These are phyloP conservation scores for Globisporangium solare DNA, from an alignment of 352 stramenopile species.

Conservation along the genomic window DNA sequence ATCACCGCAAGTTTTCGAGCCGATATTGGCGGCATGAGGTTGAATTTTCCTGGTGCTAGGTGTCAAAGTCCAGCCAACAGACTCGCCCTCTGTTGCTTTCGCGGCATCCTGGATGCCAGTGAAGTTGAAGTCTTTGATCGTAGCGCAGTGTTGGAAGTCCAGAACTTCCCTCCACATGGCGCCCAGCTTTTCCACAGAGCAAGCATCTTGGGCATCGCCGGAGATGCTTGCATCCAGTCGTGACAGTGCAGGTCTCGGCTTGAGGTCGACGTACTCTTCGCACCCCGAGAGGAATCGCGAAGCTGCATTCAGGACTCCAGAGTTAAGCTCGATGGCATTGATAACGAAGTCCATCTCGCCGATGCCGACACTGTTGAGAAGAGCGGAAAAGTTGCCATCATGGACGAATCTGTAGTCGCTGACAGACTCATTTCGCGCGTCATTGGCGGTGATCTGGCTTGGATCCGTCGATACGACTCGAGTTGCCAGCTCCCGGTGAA, in stretches of 20 bases:
- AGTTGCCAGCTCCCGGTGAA: constrained; percentile 4
- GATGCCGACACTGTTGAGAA: not conserved
- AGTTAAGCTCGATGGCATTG: constrained; percentile 1
- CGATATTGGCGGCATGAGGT: not conserved
- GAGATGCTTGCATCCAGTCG: not conserved
- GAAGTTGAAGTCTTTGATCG: not conserved
- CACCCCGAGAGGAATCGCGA: constrained; percentile 9
- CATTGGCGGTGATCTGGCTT: not conserved
- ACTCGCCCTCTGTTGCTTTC: not conserved
- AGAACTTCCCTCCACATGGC: not conserved
- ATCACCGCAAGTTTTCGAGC: not conserved
- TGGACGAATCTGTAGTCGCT: not conserved
- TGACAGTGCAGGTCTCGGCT: constrained; percentile 1
- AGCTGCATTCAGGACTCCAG: constrained; percentile 2
- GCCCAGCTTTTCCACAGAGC: not conserved
- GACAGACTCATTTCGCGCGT: not conserved
- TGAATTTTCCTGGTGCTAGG: not conserved
- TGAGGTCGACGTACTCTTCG: not conserved
- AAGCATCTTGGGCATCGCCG: not conserved
- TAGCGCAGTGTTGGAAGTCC: not conserved
- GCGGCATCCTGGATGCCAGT: not conserved
- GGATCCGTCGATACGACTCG: not conserved
- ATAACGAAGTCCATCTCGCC: not conserved
- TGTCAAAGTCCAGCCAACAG: not conserved
- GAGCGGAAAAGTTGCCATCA: not conserved